These are phyloP conservation scores for Infundibulicybe gibba DNA, from an alignment of 768 basidiomycete species.

Conservation along the genomic window DNA sequence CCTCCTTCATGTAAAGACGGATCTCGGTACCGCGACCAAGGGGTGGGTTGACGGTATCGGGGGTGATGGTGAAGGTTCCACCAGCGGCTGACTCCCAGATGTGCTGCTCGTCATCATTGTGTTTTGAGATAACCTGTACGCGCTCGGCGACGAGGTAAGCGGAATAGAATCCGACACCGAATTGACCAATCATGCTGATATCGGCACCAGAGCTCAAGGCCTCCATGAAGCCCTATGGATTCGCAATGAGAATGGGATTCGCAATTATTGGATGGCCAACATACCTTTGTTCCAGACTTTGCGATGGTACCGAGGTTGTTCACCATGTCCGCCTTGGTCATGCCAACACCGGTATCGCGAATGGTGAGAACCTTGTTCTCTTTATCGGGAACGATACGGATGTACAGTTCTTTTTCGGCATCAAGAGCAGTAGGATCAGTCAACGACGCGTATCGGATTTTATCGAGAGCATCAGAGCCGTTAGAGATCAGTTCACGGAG, in stretches of 20 bases:
- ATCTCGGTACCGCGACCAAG: conserved; percentile 94
- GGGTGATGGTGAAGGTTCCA: conserved; percentile 98
- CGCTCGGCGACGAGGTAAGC: conserved; percentile 98
- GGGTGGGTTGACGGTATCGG: conserved; percentile 83
- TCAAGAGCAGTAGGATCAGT: conserved; percentile 93
- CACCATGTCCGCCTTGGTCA: conserved; percentile 99
- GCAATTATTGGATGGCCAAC: conserved; percentile 10
- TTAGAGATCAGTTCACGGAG: conserved; percentile 98
- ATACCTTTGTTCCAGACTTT: conserved; percentile 89
- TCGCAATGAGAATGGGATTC: conserved; percentile 5
- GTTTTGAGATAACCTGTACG: conserved; percentile 98
- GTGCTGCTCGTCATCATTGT: conserved; percentile 99
- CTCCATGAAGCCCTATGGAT: conserved; percentile 93
- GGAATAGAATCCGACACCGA: conserved; percentile 99
- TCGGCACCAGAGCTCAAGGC: conserved; percentile 87
- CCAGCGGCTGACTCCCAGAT: conserved; percentile 99
- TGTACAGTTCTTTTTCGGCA: conserved; percentile 86
- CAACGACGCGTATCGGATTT: conserved; percentile 95
- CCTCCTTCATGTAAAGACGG: conserved; percentile 93
- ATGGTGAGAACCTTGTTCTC: conserved; percentile 89
- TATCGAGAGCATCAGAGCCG: conserved; percentile 97
- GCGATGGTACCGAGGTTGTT: conserved; percentile 98
- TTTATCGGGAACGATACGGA: conserved; percentile 94
- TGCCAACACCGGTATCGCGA: conserved; percentile 96
- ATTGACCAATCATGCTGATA: conserved; percentile 97